These are phyloP conservation scores for Chalaropsis thielavioides DNA, from an alignment of 2,329 filamentous ascomycete species.

Conservation along the genomic window DNA sequence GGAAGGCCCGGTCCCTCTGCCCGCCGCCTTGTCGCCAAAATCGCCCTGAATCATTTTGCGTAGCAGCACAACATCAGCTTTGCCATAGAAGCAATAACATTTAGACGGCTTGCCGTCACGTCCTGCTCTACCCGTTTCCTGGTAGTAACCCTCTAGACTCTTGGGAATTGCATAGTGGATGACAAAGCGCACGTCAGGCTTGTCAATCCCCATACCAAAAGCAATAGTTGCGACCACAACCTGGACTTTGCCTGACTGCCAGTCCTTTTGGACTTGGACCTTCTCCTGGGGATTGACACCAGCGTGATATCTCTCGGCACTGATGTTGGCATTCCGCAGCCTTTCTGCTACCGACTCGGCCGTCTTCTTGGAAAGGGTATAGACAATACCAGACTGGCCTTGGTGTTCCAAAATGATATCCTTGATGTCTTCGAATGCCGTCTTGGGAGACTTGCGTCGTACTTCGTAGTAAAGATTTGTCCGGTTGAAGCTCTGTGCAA, in stretches of 20 bases:
- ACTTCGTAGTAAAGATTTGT: conserved; percentile 88
- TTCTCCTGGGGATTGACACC: conserved; percentile 56
- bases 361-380: conserved; percentile 72
- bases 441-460: conserved; percentile 50
- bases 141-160: conserved; percentile 93
- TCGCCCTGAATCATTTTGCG: conserved; percentile 72
- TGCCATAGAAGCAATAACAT: conserved; percentile 83
- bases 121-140: conserved; percentile 90
- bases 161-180: conserved; percentile 89
- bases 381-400: conserved; percentile 75
- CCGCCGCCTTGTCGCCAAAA: conserved; percentile 36
- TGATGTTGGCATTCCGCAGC: conserved; percentile 51
- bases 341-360: conserved; percentile 67
- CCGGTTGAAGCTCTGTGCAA: conserved; percentile 92
- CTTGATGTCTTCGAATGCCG: conserved; percentile 36
- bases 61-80: conserved; percentile 57
- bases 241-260: conserved; percentile 67
- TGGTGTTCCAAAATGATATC: conserved; percentile 50
- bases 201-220: conserved; percentile 99
- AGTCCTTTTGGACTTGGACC: conserved; percentile 55
- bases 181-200: conserved; percentile 89
- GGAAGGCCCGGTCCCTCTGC: conserved; percentile 25
- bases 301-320: conserved; percentile 76
- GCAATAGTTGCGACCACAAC: conserved; percentile 97
- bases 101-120: conserved; percentile 76